A percentile compares a stretch with the other conserved stretches of the same genome.
Evolutionary conservation across 2,329 filamentous ascomycete species (phyloP).

Genomic region (Thelonectria blattea): DNA sequence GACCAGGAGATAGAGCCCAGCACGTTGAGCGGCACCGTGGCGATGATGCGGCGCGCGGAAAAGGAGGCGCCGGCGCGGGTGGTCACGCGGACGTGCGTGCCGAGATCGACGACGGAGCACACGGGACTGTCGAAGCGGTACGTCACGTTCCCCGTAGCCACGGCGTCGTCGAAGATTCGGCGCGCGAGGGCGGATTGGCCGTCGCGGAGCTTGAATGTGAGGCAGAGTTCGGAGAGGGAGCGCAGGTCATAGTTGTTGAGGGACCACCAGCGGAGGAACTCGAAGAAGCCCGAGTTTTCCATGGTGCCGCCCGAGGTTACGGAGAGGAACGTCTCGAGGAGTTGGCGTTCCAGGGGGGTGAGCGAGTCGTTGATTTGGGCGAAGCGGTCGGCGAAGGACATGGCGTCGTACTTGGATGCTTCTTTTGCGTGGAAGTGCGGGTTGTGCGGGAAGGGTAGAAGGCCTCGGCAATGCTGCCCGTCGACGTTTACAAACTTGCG

Average conservation of each 20-base stretch:
- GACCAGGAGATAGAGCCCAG: conserved; percentile 17
- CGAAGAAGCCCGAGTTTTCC: conserved; percentile 22
- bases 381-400: conserved; percentile 22
- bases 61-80: conserved; percentile 12
- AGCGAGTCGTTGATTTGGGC: conserved; percentile 15
- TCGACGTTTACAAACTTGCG: conserved; percentile 24
- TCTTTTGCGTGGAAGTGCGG: conserved; percentile 20
- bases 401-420: conserved; percentile 9
- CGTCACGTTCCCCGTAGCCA: conserved; percentile 16
- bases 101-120: conserved; percentile 7
- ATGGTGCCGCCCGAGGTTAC: conserved; percentile 20
- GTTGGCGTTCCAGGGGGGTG: conserved; percentile 18
- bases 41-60: conserved; percentile 7
- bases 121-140: conserved; percentile 17
- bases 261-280: conserved; percentile 21
- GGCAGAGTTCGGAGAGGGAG: conserved; percentile 13
- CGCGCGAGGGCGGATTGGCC: conserved; percentile 16
- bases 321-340: conserved; percentile 20
- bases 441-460: conserved; percentile 22
- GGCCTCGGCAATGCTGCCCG: conserved; percentile 11
- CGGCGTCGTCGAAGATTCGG: conserved; percentile 18
- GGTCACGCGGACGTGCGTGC: conserved; percentile 14
- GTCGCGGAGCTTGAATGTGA: conserved; percentile 19
- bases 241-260: conserved; percentile 22
- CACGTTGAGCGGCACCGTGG: conserved; percentile 20